Percentiles rank a stretch among this genome's conserved stretches.
phyloP scores from a whole-genome alignment of 2,329 filamentous ascomycete species.

The Bertia moriformis region DNA sequence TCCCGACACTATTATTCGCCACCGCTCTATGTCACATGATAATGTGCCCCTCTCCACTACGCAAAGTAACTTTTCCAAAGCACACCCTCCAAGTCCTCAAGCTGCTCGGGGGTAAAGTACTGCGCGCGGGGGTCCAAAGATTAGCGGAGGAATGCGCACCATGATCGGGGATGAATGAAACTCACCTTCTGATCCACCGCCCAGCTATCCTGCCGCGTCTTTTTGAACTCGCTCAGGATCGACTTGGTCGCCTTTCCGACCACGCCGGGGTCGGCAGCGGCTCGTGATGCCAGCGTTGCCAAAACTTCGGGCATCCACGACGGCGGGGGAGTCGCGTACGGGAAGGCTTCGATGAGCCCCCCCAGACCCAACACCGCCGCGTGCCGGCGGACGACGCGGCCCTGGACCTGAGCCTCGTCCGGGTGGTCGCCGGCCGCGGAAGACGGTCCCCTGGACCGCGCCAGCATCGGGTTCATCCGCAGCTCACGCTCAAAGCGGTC shows the following conservation, averaged over 20 bases:
- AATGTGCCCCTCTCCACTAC: no score
- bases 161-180: no score
- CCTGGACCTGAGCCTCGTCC: constrained; percentile 57
- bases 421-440: constrained; percentile 54
- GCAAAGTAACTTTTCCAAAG: constrained; percentile 99
- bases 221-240: constrained; percentile 97
- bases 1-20: neutral
- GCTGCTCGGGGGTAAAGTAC: constrained; percentile 79
- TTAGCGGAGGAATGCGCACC: constrained; percentile 7
- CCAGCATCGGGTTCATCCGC: constrained; percentile 72
- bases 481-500: constrained; percentile 66
- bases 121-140: constrained; percentile 20
- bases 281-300: constrained; percentile 68
- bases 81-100: constrained; percentile 90
- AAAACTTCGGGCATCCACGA: constrained; percentile 87
- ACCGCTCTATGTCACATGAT: neutral
- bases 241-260: constrained; percentile 93
- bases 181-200: constrained; percentile 90
- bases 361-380: constrained; percentile 85
- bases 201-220: constrained; percentile 98
- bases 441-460: constrained; percentile 28
- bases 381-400: constrained; percentile 68
- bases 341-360: constrained; percentile 85
- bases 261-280: constrained; percentile 76
- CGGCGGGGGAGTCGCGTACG: constrained; percentile 84